phyloP scores from a whole-genome alignment of 176 grass and related monocot species.

The Bolboschoenus planiculmis region DNA sequence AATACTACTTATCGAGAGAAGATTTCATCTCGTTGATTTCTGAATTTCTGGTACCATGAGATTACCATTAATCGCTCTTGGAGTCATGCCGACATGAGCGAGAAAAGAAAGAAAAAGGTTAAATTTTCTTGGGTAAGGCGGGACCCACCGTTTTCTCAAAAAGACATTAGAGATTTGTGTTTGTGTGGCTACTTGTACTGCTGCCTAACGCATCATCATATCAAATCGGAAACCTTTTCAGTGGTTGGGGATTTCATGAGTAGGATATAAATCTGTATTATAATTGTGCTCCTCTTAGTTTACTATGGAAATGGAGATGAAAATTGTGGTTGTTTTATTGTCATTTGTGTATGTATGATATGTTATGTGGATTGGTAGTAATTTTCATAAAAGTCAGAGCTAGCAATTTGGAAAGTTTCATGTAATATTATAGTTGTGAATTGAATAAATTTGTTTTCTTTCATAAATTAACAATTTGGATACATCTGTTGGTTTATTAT shows the following conservation, averaged over 20 bases:
- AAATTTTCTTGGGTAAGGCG: neutral
- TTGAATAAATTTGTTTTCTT: too few species aligned
- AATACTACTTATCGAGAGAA: neutral
- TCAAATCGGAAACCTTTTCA: neutral
- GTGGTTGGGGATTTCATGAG: neutral
- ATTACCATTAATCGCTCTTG: constrained; percentile 2
- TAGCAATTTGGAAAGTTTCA: too few species aligned
- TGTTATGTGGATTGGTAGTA: too few species aligned
- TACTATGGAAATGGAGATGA: too few species aligned
- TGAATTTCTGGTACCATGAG: neutral
- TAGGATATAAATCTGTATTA: neutral
- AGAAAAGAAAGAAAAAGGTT: neutral
- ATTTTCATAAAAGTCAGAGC: too few species aligned
- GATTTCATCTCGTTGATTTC: neutral
- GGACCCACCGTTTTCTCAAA: neutral
- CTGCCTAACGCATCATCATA: neutral
- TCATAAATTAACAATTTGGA: too few species aligned
- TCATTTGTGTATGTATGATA: too few species aligned
- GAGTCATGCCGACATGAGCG: neutral
- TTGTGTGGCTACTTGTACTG: too few species aligned
- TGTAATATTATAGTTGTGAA: too few species aligned
- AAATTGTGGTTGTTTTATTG: too few species aligned
- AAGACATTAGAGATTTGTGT: neutral
- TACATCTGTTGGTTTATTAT: too few species aligned
- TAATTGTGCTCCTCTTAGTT: too few species aligned